A percentile compares a stretch with the other conserved stretches of the same genome.
Evolutionary conservation across 352 stramenopile species (phyloP).

Genomic region (Phytophthora nicotianae): DNA sequence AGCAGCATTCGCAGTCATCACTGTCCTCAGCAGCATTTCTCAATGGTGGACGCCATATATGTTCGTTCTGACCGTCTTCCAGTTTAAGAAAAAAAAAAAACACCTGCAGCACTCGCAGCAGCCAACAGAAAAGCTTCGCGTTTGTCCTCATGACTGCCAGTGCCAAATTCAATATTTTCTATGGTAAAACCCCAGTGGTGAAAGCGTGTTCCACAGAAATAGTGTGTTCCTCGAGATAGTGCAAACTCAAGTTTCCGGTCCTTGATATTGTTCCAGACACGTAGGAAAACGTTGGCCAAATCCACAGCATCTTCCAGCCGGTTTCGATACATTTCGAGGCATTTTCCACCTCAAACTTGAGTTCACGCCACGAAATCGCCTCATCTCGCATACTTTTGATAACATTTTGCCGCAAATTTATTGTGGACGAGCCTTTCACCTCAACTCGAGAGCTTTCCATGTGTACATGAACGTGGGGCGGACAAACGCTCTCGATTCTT

Average conservation of each 20-base stretch:
- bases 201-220: slow-evolving; percentile 45
- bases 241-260: slow-evolving; percentile 12
- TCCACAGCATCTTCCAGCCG: slow-evolving; percentile 16
- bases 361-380: slow-evolving; percentile 40
- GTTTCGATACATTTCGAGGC: slow-evolving; percentile 19
- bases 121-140: slow-evolving; percentile 47
- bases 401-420: slow-evolving; percentile 38
- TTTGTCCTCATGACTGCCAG: slow-evolving; percentile 53
- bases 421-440: slow-evolving; percentile 38
- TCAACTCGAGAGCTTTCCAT: slow-evolving; percentile 19
- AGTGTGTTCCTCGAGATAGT: slow-evolving; percentile 44
- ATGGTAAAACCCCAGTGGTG: slow-evolving; percentile 62
- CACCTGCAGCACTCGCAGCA: slow-evolving; percentile 33
- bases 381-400: slow-evolving; percentile 46
- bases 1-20: slow-evolving; percentile 17
- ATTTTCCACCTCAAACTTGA: slow-evolving; percentile 45
- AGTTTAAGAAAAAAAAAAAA: slow-evolving; percentile 47
- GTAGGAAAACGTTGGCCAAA: slow-evolving; percentile 43
- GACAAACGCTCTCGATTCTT: slow-evolving; percentile 40
- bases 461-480: slow-evolving; percentile 36
- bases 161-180: slow-evolving; percentile 65
- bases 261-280: slow-evolving; percentile 57
- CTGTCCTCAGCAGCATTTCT: slow-evolving; percentile 9
- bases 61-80: slow-evolving; percentile 21
- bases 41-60: slow-evolving; percentile 6